These are phyloP conservation scores for Chaetomium sp. DNA, from an alignment of 2,329 filamentous ascomycete species.

Conservation along the genomic window DNA sequence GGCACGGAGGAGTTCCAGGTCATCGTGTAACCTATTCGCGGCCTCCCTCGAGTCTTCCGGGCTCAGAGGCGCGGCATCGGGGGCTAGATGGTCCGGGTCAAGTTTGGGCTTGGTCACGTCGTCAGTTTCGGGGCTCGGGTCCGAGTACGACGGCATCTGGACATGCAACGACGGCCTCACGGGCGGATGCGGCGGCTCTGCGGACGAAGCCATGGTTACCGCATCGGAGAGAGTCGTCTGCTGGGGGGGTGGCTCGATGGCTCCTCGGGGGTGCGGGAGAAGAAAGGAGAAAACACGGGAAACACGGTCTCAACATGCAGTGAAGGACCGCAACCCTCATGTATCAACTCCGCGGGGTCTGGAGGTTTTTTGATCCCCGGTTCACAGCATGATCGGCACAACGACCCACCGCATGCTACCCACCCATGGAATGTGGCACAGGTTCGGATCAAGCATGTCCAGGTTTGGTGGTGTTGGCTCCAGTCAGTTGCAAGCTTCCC, in stretches of 20 bases:
- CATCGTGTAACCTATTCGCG: constrained; percentile 48
- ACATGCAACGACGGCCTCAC: constrained; percentile 28
- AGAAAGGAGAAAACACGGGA: neutral
- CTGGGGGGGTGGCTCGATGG: neutral
- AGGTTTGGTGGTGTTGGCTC: constrained; percentile 24
- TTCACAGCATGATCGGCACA: constrained; percentile 21
- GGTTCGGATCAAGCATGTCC: constrained; percentile 1
- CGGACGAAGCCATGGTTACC: constrained; percentile 25
- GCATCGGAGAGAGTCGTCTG: constrained; percentile 11
- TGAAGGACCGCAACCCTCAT: constrained; percentile 9
- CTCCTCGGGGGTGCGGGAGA: neutral
- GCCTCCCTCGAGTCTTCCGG: constrained; percentile 37
- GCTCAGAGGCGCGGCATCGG: constrained; percentile 28
- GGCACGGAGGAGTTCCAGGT: constrained; percentile 52
- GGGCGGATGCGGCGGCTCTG: constrained; percentile 13
- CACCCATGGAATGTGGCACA: neutral
- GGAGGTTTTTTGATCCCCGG: constrained; percentile 9
- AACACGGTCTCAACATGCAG: neutral
- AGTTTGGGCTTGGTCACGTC: constrained; percentile 20
- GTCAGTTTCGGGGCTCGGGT: constrained; percentile 14
- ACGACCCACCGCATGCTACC: constrained; percentile 19
- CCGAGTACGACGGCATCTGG: constrained; percentile 30
- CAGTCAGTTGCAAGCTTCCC: constrained; percentile 12
- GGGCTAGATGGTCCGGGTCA: constrained; percentile 27
- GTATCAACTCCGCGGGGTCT: constrained; percentile 10